Evolutionary conservation across 2,329 filamentous ascomycete genomes (phyloP), one percentile per base, ranked within the genome.

Genomic region (Pyrenophora graminea): DNA sequence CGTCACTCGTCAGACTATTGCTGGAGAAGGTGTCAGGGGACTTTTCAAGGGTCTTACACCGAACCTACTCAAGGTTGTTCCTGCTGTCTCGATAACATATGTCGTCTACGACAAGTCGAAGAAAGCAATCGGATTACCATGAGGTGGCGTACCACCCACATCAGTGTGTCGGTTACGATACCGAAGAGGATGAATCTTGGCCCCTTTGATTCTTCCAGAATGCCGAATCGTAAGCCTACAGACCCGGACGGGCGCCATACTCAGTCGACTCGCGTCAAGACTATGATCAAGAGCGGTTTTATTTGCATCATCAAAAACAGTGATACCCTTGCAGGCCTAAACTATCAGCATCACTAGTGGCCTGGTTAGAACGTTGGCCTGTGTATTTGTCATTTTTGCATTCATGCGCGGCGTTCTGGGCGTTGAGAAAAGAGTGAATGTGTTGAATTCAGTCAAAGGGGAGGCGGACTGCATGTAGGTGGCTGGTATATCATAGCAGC

Each of bases 21-120:
- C 86, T 62, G 85, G 88, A 42, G 94, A 99, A 75, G 94, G 94
- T 1, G 71, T 89, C 32, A 82, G 89, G 52, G 94, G 94, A 2
- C 79, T 99, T 50, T 99, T 96, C 80, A 96, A 95, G 75, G 94
- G 94, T 1, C 79, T 97, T 59, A 96, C 93, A 36, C 94, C 94
- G 4, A 99, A 97, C 70, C 79, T 99, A 33, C 80, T 99, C 63
- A 99, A 99, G 79, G 94, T 99, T 31, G 91, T 94, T 8, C 94
- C 94, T 2, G 91, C 94, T 25, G 87, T 99, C 46, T 96, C 91
- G 65, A 97, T 99, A 71, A 75, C 73, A 3, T 76, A 74, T 36
- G 73, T 76, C 21, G 73, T 75, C 2, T 76, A 76, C 59, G 73
- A 76, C 59, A 72, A 75, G 47, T 71, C 69, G 17, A 76, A 76